Evolutionary conservation across 805 yeast species (phyloP).

Genomic region (Candida nonsorbophila): DNA sequence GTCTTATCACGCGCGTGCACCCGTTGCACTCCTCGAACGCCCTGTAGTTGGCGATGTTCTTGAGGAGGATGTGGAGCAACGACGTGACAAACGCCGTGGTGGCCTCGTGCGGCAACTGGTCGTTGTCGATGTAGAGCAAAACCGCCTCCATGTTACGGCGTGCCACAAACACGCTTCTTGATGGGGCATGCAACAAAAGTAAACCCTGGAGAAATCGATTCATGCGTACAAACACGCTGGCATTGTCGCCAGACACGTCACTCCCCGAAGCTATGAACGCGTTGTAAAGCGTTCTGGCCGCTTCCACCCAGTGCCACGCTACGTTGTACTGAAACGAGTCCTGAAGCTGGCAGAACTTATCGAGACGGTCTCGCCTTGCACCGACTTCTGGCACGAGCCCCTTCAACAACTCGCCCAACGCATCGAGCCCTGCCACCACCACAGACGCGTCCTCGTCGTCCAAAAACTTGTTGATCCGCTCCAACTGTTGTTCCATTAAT

Average conservation of each 20-base stretch:
- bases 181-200: constrained; percentile 51
- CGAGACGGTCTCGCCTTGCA: constrained; percentile 4
- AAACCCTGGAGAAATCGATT: constrained; percentile 52
- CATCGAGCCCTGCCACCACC: constrained; percentile 10
- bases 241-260: too few species aligned
- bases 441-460: neutral
- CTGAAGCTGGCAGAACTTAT: constrained; percentile 41
- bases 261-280: neutral
- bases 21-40: constrained; percentile 56
- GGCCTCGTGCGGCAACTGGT: constrained; percentile 6
- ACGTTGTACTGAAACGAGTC: constrained; percentile 51
- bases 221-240: constrained; percentile 10
- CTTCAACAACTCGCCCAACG: constrained; percentile 12
- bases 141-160: constrained; percentile 33
- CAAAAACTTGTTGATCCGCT: constrained; percentile 1
- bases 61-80: constrained; percentile 52
- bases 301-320: too few species aligned
- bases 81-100: constrained; percentile 43
- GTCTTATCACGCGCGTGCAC: constrained; percentile 44
- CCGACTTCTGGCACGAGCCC: constrained; percentile 9
- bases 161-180: constrained; percentile 45
- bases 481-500: neutral
- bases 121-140: constrained; percentile 16
- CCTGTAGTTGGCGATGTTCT: constrained; percentile 52
- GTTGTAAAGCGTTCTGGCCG: too few species aligned